Base-by-base conservation (phyloP, 495 filamentous ascomycete species). In the Endocarpon pusillum region DNA sequence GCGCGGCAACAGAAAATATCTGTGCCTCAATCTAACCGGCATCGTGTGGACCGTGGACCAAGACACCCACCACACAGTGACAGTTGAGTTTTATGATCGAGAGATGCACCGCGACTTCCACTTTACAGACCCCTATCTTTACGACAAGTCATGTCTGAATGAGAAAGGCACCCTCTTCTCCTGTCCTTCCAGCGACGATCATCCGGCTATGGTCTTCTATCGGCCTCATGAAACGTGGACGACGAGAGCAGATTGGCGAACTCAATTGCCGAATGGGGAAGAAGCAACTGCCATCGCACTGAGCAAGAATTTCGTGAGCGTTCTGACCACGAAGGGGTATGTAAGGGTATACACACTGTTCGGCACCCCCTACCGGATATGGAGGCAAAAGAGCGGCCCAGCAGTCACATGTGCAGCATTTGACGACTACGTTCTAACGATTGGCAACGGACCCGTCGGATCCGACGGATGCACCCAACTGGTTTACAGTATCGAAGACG, bases 161-260 rank as follows among this genome's bases (percentile, higher is more conserved):
- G 83, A 93, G 22, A 70, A 80, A 37, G 89, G 89, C 19, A 67
- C 82, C 0, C 64, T 94, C 1, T 94, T 96, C 51, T 81, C 86
- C 1, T 89, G 79, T 44, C 76, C 69, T 9, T 74, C 85, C 2
- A 68, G 62, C 10, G 69, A 71, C 26, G 66, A 68, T 9, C 64
- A 65, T 20, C 75, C 76, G 18, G 81, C 89, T 0, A 80, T 77
- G 20, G 73, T 97, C n/a, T 91, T 92, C 53, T 97, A 94, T 49
- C 74, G 89, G 8, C 91, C 89, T 0, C 89, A 97, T 47, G 91
- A 96, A 53, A 91, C 83, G 2, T 97, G 89, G 89, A 92, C 85
- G 1, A 66, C 80, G 3, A 63, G 91, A 38, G 74, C 69, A 18
- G 91, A 97, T 49, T 97, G 87, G 87, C 73, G 81, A 16, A 93